phyloP scores from a whole-genome alignment of 257 asterid species.

The Nicotiana undulata region DNA sequence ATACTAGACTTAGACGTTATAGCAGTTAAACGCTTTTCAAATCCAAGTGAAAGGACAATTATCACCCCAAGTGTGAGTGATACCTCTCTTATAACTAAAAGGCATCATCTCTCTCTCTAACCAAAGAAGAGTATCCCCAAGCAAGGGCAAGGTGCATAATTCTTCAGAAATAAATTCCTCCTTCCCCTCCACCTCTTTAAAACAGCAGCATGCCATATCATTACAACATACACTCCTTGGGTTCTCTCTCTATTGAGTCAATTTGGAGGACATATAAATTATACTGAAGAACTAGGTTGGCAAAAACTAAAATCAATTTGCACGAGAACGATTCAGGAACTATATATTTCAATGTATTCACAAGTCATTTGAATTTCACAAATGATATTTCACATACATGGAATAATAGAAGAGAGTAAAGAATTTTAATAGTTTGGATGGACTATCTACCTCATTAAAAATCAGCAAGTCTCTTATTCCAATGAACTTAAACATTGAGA shows the following conservation, averaged over 20 bases:
- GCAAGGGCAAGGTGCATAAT: neutral
- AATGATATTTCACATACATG: neutral
- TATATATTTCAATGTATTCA: neutral
- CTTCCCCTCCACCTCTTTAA: neutral
- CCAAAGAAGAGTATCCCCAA: neutral
- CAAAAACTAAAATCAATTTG: neutral
- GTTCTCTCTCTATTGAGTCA: neutral
- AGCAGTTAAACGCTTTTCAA: neutral
- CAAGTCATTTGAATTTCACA: neutral
- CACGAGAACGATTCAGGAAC: neutral
- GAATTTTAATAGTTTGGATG: neutral
- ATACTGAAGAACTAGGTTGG: neutral
- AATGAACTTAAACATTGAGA: neutral
- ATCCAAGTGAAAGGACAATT: neutral
- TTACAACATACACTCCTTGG: neutral
- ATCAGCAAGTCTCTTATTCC: neutral
- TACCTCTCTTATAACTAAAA: neutral
- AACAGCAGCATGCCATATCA: neutral
- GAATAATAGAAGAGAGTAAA: neutral
- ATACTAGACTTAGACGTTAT: neutral
- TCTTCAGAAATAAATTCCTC: neutral
- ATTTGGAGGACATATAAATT: neutral
- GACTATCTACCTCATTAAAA: neutral
- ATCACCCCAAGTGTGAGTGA: neutral
- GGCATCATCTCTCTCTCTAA: neutral